Evolutionary conservation across 2,329 filamentous ascomycete genomes (phyloP), one percentile per base, ranked within the genome.

Genomic region (Phaeoacremonium minimum): DNA sequence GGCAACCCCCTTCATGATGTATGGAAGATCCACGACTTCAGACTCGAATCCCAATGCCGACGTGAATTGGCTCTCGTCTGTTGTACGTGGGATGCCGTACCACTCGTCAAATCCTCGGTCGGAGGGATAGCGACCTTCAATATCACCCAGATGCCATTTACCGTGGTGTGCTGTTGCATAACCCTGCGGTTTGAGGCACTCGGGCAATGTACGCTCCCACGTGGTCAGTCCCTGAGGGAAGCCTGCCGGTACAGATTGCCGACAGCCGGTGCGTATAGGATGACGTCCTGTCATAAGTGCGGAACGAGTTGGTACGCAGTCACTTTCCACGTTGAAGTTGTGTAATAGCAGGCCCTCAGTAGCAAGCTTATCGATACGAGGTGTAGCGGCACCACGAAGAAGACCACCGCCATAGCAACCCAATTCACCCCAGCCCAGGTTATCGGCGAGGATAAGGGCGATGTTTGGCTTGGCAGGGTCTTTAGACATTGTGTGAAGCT

Each of bases 291-390:
- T 61, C 57, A 61, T 60, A 5, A 61, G 33, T 0, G 57, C 57
- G 1, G 57, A 59, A 0, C 57, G 53, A 0, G 57, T 61, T 4
- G 57, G 52, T 1, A 61, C 56, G 12, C 56, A 60, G 20, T 60
- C 57, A 35, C 57, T 59, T 36, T 61, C 56, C 4, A 61, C 55
- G n/a, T 61, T 61, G 48, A 60, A 61, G 40, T 60, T 61, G 36
- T 60, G 56, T 11, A 59, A 30, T 1, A 58, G 41, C 1, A 60
- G 45, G 5, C 57, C 57, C 26, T 60, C 47, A 1, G 47, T 51
- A 4, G 57, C 51, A 6, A 61, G 47, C 13, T 43, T 47, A 28
- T 60, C 56, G 32, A 60, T 60, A 4, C 57, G 44, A 8, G 55
- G 57, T 0, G 56, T 61, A 3, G 53, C 47, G 4, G 57, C 57